Evolutionary conservation across 805 yeast species (phyloP), one percentile per base, ranked within the genome.

Genomic region (Barnettozyma sp.): DNA sequence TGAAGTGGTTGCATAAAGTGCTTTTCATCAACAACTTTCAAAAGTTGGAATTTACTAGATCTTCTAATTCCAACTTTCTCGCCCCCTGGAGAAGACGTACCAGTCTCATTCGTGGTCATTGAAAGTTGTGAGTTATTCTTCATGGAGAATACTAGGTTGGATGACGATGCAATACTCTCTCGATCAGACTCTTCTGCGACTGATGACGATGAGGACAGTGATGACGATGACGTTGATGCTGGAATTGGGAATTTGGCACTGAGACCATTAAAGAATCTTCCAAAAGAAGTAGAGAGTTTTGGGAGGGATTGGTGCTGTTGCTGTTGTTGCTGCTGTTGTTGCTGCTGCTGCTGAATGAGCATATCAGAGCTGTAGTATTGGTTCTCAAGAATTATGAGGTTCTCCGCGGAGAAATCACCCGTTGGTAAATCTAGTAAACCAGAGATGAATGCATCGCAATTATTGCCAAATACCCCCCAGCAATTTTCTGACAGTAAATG

Each of bases 381-480:
- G 12, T 22, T 6, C 21, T 44, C 48, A 24, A 46, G 15, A 1
- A 7, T 4, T 4, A 13, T 17, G 12, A 50, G 32, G 6, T 31
- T 20, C 6, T 35, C 43, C 12, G 9, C 7, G 2, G 44, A 36
- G 36, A 44, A 50, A 18, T 31, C 26, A 5, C 23, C 9, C 14
- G 44, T 34, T 8, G 45, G 21, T n/a, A 58, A 36, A 25, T 36
- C 28, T 27, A 44, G 37, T 4, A 50, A n/a, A 2, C 56, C 66
- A n/a, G 49, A 40, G 17, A 65, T 49, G 18, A 67, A 55, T 10
- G 40, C 24, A 30, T 62, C 62, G 16, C 59, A 65, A 40, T 65
- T 57, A 22, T 51, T 55, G 2, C 49, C 55, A 38, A 63, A 68
- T 2, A 55, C 59, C 22, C 63, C 66, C 72, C 73, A 67, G 27